A percentile compares a stretch with the other conserved stretches of the same genome.
phyloP scores from a whole-genome alignment of 2,329 filamentous ascomycete genomes.

The Tolypocladium sp. region DNA sequence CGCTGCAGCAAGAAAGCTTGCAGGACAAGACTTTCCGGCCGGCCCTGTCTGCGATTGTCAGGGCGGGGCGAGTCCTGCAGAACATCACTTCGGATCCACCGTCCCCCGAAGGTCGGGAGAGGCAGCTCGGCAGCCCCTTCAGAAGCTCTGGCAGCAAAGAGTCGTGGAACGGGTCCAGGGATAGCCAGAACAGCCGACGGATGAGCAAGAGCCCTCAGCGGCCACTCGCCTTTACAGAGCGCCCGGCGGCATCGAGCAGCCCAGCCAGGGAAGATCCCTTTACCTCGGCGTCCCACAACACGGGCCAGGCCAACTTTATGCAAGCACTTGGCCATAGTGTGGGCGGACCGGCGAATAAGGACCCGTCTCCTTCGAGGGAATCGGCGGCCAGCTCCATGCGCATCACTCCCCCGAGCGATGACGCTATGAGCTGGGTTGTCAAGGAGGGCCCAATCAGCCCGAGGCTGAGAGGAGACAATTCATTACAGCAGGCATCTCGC shows the following conservation, averaged over 20 bases:
- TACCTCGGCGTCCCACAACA: constrained; percentile 12
- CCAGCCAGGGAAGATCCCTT: constrained; percentile 20
- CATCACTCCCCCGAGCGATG: constrained; percentile 20
- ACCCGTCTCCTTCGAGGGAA: constrained; percentile 9
- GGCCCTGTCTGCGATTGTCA: constrained; percentile 47
- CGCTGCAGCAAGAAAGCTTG: constrained; percentile 16
- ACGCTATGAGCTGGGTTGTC: constrained; percentile 35
- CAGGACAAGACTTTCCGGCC: constrained; percentile 27
- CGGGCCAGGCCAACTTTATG: constrained; percentile 22
- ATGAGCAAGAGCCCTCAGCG: constrained; percentile 21
- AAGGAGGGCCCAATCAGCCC: constrained; percentile 27
- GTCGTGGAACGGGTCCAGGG: constrained; percentile 17
- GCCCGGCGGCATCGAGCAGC: constrained; percentile 6
- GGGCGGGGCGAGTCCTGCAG: constrained; percentile 46
- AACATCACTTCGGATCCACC: constrained; percentile 50
- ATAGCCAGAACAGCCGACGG: constrained; percentile 14
- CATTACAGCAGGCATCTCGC: constrained; percentile 18
- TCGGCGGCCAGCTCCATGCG: constrained; percentile 24
- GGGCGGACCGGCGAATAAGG: constrained; percentile 4
- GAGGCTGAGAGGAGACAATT: constrained; percentile 23
- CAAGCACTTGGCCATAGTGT: constrained; percentile 18
- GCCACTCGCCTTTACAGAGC: constrained; percentile 6
- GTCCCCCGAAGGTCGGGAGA: constrained; percentile 42
- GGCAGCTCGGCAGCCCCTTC: constrained; percentile 47
- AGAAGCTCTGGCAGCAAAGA: constrained; percentile 29